Conservation (phyloP, 1,284 basidiomycete genomes). For the Cryptococcus sp. region DNA sequence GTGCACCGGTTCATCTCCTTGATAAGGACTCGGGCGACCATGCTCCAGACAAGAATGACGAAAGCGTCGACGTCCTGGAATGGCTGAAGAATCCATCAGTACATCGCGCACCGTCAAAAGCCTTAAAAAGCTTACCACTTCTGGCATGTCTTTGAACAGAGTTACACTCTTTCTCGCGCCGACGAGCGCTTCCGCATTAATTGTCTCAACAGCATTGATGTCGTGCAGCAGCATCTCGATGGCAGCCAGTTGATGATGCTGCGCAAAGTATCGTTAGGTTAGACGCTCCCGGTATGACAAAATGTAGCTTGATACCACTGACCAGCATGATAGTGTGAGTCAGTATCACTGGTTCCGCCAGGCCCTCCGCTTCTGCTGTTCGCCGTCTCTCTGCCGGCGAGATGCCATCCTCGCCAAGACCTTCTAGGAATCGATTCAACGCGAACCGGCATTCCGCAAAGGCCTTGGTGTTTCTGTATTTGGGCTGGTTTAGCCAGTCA, state of each 20-base stretch:
- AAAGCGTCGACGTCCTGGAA: slow-evolving; percentile 44
- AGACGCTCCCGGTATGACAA: too few species aligned
- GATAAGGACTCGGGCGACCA: slow-evolving; percentile 42
- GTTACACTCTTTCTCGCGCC: slow-evolving; percentile 37
- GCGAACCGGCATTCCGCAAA: slow-evolving; percentile 38
- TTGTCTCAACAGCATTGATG: slow-evolving; percentile 42
- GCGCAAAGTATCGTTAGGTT: neutral
- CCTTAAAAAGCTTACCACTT: slow-evolving; percentile 27
- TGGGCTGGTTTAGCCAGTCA: slow-evolving; percentile 42
- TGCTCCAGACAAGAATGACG: slow-evolving; percentile 44
- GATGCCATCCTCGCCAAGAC: slow-evolving; percentile 42
- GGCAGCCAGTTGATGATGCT: slow-evolving; percentile 45
- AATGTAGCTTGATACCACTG: slow-evolving; percentile 6
- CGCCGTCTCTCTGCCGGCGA: slow-evolving; percentile 35
- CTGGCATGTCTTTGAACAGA: slow-evolving; percentile 35
- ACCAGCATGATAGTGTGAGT: slow-evolving; percentile 37
- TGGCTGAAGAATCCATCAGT: slow-evolving; percentile 19
- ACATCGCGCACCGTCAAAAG: too few species aligned
- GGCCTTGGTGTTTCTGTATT: slow-evolving; percentile 39
- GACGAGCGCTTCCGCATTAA: slow-evolving; percentile 40
- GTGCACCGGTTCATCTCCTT: slow-evolving; percentile 43
- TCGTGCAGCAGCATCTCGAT: slow-evolving; percentile 44
- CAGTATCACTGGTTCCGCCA: slow-evolving; percentile 26
- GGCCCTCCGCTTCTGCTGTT: slow-evolving; percentile 37
- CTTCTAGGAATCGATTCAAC: slow-evolving; percentile 28